phyloP scores from a whole-genome alignment of 805 yeast genomes.

The Nakazawaea laoshanensis region DNA sequence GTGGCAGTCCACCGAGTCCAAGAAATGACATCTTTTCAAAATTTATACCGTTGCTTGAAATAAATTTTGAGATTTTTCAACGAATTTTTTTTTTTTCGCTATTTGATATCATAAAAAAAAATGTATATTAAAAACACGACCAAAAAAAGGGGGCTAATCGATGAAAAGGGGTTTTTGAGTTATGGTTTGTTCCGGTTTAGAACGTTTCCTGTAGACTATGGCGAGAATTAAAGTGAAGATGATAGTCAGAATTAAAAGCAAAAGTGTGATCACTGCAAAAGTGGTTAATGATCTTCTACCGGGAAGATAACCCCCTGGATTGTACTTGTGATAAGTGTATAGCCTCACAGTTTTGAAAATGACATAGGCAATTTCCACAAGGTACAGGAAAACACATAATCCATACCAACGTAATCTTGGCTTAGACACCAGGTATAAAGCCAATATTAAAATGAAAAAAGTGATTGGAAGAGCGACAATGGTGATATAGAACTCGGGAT shows the following conservation, averaged over 20 bases:
- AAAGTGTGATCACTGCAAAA: conserved; percentile 29
- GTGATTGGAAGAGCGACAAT: conserved; percentile 29
- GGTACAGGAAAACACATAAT: conserved; percentile 18
- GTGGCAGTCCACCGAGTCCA: conserved; percentile 70
- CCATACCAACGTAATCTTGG: conserved; percentile 19
- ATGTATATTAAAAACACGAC: not conserved
- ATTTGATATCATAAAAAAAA: not conserved
- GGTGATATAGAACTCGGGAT: conserved; percentile 34
- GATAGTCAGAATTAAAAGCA: conserved; percentile 23
- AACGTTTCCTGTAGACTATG: not conserved
- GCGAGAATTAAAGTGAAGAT: conserved; percentile 7
- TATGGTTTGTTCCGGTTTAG: too few relatives aligned
- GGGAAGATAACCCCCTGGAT: conserved; percentile 28
- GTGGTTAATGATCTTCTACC: conserved; percentile 32
- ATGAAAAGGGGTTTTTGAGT: not conserved
- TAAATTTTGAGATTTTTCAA: not conserved
- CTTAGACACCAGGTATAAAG: conserved; percentile 28
- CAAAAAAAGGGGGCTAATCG: not conserved
- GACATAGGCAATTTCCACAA: conserved; percentile 29
- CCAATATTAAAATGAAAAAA: conserved; percentile 23
- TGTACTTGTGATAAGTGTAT: conserved; percentile 21
- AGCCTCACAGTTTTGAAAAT: conserved; percentile 30
- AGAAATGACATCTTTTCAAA: conserved; percentile 58
- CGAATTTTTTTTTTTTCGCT: not conserved
- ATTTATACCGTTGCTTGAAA: not conserved